phyloP scores from a whole-genome alignment of 1,284 basidiomycete genomes.

The Inonotus hispidus region DNA sequence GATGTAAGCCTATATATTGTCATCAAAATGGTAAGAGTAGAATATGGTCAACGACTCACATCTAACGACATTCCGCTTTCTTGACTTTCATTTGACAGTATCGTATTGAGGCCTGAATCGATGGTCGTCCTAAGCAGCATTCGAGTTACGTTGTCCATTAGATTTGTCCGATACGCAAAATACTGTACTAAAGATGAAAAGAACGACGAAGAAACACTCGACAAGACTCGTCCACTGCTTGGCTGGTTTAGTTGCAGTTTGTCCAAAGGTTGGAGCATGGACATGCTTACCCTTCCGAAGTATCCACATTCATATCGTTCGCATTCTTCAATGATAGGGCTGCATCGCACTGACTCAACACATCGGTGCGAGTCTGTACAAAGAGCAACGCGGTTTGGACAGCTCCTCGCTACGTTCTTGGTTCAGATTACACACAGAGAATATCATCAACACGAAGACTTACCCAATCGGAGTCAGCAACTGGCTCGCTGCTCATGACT shows the following conservation, averaged over 20 bases:
- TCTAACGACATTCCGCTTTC: conserved; percentile 5
- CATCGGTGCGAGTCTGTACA: conserved; percentile 44
- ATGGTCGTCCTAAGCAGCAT: neutral
- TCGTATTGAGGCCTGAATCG: conserved; percentile 5
- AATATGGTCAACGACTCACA: neutral
- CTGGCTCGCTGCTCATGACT: conserved; percentile 45
- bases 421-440: neutral
- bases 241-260: neutral
- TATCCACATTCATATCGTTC: conserved; percentile 21
- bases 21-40: neutral
- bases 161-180: conserved; percentile 8
- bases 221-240: neutral
- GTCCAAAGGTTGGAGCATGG: neutral
- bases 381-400: conserved; percentile 49
- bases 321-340: neutral
- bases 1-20: conserved; percentile 45
- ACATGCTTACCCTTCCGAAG: neutral
- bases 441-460: conserved; percentile 15
- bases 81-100: conserved; percentile 6
- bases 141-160: conserved; percentile 6
- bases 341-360: conserved; percentile 31
- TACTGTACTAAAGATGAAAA: conserved; percentile 15
- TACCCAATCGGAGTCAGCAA: conserved; percentile 53
- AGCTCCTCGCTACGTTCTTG: conserved; percentile 41
- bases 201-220: conserved; percentile 4